Conservation (phyloP, 768 basidiomycete genomes). For the Asterophora lycoperdoides region DNA sequence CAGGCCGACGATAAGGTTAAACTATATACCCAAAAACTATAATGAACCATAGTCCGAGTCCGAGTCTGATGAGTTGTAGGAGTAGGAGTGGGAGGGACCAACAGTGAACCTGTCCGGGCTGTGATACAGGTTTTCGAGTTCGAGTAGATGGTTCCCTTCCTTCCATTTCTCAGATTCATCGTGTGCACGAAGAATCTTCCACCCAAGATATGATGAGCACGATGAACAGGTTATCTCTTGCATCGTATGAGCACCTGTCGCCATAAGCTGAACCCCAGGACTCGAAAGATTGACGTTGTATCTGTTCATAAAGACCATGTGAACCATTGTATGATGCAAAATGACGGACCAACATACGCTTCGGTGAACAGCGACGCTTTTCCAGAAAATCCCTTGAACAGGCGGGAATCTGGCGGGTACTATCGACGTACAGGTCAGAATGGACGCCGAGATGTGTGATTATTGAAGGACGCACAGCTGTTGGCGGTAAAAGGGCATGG, state of each 20-base stretch:
- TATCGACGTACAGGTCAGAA: slow-evolving; percentile 13
- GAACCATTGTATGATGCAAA: neutral
- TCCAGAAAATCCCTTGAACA: slow-evolving; percentile 53
- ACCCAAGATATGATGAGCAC: slow-evolving; percentile 54
- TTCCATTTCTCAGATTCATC: slow-evolving; percentile 60
- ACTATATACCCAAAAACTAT: slow-evolving; percentile 1
- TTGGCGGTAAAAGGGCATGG: slow-evolving; percentile 37
- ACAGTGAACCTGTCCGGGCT: slow-evolving; percentile 17
- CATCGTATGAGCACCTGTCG: slow-evolving; percentile 59
- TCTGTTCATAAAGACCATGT: slow-evolving; percentile 24
- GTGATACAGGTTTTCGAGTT: slow-evolving; percentile 44
- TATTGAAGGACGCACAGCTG: slow-evolving; percentile 29
- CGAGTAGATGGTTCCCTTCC: slow-evolving; percentile 54
- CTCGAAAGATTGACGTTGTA: slow-evolving; percentile 43
- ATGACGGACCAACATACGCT: slow-evolving; percentile 34
- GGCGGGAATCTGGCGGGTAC: slow-evolving; percentile 43
- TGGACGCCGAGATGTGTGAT: neutral
- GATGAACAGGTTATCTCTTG: slow-evolving; percentile 49
- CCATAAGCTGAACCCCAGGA: slow-evolving; percentile 55
- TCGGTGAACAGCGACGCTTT: slow-evolving; percentile 57
- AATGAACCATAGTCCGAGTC: slow-evolving; percentile 27
- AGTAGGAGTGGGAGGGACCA: slow-evolving; percentile 15
- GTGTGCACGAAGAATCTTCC: slow-evolving; percentile 57
- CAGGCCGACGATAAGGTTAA: neutral
- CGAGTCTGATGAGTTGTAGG: slow-evolving; percentile 29